These are phyloP conservation scores for Omphalea diandra DNA, from an alignment of 441 rosid species.

Conservation along the genomic window DNA sequence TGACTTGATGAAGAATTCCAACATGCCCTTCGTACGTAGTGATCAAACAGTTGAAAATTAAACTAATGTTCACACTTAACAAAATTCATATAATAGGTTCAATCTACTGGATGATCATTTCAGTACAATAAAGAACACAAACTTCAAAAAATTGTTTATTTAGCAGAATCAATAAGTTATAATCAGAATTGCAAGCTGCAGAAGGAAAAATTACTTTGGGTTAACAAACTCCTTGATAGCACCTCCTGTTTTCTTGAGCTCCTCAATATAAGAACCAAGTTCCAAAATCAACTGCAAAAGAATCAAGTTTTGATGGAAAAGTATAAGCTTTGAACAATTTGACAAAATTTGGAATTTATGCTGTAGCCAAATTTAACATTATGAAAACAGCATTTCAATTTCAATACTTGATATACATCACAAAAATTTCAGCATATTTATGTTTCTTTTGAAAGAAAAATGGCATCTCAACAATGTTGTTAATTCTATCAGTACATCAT, in stretches of 20 bases:
- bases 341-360: not conserved
- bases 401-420: slow-evolving; percentile 3
- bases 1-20: slow-evolving; percentile 1
- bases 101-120: not conserved
- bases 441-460: not conserved
- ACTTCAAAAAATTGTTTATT: not conserved
- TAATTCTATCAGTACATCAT: not conserved
- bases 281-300: slow-evolving; percentile 76
- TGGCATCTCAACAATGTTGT: not conserved
- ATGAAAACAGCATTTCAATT: slow-evolving; percentile 1
- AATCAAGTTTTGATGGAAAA: slow-evolving; percentile 15
- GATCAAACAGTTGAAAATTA: not conserved
- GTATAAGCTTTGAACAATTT: not conserved
- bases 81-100: not conserved
- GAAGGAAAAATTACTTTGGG: slow-evolving; percentile 67
- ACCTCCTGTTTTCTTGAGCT: slow-evolving; percentile 86
- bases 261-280: slow-evolving; percentile 80
- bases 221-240: slow-evolving; percentile 94
- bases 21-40: not conserved
- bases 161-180: slow-evolving; percentile 6
- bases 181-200: slow-evolving; percentile 9
- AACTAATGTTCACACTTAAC: not conserved
- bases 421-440: not conserved
- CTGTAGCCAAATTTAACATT: not conserved
- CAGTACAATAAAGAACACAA: not conserved